Evolutionary conservation across 2,329 filamentous ascomycete species (phyloP), one percentile per base, ranked within the genome.

Genomic region (Neopestalotiopsis clavispora): DNA sequence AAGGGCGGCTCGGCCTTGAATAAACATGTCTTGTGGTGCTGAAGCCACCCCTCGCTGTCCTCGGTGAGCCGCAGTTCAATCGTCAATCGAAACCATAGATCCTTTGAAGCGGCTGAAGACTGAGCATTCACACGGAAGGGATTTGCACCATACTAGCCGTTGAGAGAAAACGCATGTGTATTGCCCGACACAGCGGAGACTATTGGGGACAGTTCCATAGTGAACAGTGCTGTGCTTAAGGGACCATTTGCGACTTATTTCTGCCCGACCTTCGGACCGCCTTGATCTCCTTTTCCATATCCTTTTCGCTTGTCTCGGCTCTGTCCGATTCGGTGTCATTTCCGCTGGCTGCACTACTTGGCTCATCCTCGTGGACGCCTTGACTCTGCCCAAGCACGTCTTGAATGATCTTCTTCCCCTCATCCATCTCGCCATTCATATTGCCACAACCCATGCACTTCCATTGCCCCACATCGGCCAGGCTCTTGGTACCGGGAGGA

Each of bases 381-480:
- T 57, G 23, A 28, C 20, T 23, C 32, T 69, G 57, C 2, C 72
- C 78, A 1, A 89, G 78, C 1, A 94, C 88, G 75, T 92, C 89
- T 58, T 88, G 87, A 62, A 95, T 84, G 65, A 95, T 91, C 76
- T 91, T 89, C 73, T 89, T 89, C 9, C 90, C 89, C 78, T 95
- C 93, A 70, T 92, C 93, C 74, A 94, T 89, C 75, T 92, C 89
- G 0, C 95, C 95, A 78, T 99, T 99, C 82, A 87, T 87, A 1
- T 89, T 85, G 10, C 91, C 91, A 76, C 96, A 99, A n/a, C 89
- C 89, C 78, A 93, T 92, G 80, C 96, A 99, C 70, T 91, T 90
- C 96, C 96, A 99, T 70, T 86, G 85, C 1, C 95, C 96, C 1
- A 99, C 76, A 65, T 98, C 95, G 52, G 93, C 89, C 1, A 95